Conservation (phyloP, 805 yeast species). For the Kazachstania africana region DNA sequence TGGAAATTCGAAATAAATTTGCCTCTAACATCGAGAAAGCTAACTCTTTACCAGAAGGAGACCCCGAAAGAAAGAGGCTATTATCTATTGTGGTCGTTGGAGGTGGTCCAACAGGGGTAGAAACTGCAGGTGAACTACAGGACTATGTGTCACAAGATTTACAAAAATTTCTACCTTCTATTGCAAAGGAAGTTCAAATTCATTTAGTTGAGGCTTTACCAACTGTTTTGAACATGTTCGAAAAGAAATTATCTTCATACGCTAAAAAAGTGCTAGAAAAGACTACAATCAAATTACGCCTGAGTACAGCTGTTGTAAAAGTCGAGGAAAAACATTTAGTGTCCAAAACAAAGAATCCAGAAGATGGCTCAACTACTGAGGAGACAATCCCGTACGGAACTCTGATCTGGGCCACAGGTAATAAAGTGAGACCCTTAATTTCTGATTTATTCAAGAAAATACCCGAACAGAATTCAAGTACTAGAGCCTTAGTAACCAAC, state of each 20-base stretch:
- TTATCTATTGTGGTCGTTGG: slow-evolving; percentile 86
- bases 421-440: slow-evolving; percentile 69
- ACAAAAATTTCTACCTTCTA: slow-evolving; percentile 76
- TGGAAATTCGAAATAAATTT: slow-evolving; percentile 65
- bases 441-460: slow-evolving; percentile 56
- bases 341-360: slow-evolving; percentile 60
- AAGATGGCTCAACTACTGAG: slow-evolving; percentile 57
- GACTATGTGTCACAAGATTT: slow-evolving; percentile 90
- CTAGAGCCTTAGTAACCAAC: slow-evolving; percentile 78
- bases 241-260: slow-evolving; percentile 32
- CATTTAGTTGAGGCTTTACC: slow-evolving; percentile 86
- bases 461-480: slow-evolving; percentile 69
- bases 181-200: slow-evolving; percentile 74
- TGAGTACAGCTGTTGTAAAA: slow-evolving; percentile 80
- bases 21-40: slow-evolving; percentile 88
- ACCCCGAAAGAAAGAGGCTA: slow-evolving; percentile 74
- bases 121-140: slow-evolving; percentile 91
- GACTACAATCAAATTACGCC: slow-evolving; percentile 58
- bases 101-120: slow-evolving; percentile 98
- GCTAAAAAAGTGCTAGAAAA: slow-evolving; percentile 33
- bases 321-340: slow-evolving; percentile 63
- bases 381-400: slow-evolving; percentile 72
- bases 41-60: slow-evolving; percentile 64
- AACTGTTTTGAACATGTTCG: slow-evolving; percentile 55
- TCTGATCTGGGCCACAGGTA: slow-evolving; percentile 96